phyloP scores from a whole-genome alignment of 2,329 filamentous ascomycete species.

The Rhynchosporium secalis region DNA sequence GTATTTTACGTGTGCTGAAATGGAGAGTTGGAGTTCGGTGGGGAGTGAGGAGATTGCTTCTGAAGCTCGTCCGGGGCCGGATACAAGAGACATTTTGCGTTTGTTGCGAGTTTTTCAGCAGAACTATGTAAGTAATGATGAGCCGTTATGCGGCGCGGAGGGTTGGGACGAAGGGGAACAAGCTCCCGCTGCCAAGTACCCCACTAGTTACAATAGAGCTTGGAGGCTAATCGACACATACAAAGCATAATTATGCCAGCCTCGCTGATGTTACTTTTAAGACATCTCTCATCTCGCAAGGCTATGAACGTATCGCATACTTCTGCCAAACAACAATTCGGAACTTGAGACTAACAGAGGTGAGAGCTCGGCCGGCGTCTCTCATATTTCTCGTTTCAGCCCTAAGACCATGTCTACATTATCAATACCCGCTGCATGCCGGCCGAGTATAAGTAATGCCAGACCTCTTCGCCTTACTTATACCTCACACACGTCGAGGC shows the following conservation, averaged over 20 bases:
- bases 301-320: neutral
- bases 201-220: neutral
- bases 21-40: conserved; percentile 39
- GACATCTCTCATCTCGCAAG: neutral
- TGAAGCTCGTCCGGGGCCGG: conserved; percentile 37
- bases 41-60: conserved; percentile 27
- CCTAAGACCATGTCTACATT: too few species aligned
- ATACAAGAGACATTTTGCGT: conserved; percentile 38
- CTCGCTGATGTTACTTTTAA: neutral
- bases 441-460: too few species aligned
- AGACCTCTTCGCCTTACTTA: too few species aligned
- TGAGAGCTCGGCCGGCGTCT: too few species aligned
- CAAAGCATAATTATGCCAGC: conserved; percentile 7
- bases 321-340: neutral
- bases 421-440: too few species aligned
- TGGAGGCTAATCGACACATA: too few species aligned
- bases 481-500: too few species aligned
- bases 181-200: neutral
- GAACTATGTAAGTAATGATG: too few species aligned
- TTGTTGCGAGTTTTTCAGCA: neutral
- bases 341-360: neutral
- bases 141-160: neutral
- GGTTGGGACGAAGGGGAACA: neutral
- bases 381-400: too few species aligned
- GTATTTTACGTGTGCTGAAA: conserved; percentile 75